Base-by-base conservation (phyloP, 1,284 basidiomycete genomes). In the Pseudozyma thailandica region DNA sequence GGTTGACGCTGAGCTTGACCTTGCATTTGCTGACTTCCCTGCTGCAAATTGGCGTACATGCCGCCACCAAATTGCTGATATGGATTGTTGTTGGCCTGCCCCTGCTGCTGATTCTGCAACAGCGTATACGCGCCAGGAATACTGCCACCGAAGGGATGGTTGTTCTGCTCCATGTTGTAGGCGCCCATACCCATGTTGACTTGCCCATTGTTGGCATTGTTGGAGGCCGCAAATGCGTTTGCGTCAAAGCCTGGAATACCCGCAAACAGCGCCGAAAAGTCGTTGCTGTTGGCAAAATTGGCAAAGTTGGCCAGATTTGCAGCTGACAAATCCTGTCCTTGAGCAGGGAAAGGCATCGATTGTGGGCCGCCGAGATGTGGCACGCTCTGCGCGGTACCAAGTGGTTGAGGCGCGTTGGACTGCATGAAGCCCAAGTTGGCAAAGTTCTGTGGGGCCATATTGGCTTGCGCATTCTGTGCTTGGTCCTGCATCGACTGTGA, bases 311-410 rank as follows among this genome's bases (percentile, higher is more conserved):
- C 66, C 41, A 70, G 20, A 18, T 59, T 55, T 38, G 59, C 51
- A 6, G 39, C 43, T 0, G 56, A 50, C 30, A 57, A 31, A 10
- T 63, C 50, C 6, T 62, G 60, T 4, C 38, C 52, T 27, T 58
- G 54, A 8, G 74, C 63, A 2, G 74, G 74, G 54, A 77, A 77
- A 12, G 74, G 74, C 74, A 77, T 77, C 20, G 68, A 72, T 47
- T 77, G 74, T 28, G 74, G 74, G 7, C 74, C 74, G 28, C 74
- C 74, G 5, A 77, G 69, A 45, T 77, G 74, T 12, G 74, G 66
- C 21, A 74, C 56, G 33, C 63, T 69, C 47, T 74, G 72, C 7
- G 65, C 55, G 1, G 62, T 56, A 18, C 74, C 74, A 2, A 77
- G 45, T 5, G 68, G 68, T 46, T 74, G 72, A 20, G 72, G 64